A percentile compares a stretch with the other conserved stretches of the same genome.
Conservation (phyloP, 441 rosid genomes). For the Omphalea diandra region DNA sequence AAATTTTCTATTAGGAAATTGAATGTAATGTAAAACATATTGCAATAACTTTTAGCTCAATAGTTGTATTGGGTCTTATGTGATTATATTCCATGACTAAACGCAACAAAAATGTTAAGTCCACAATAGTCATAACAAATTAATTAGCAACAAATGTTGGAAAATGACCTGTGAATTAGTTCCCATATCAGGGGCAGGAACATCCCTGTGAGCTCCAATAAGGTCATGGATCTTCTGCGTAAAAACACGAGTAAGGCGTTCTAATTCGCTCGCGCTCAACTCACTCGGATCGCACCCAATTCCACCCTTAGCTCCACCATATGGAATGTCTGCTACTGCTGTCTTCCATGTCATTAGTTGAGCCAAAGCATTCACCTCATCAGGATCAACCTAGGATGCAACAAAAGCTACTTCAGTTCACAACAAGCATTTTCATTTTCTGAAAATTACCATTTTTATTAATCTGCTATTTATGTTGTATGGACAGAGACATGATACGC, state of each 20-base stretch:
- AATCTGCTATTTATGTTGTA: too few relatives aligned
- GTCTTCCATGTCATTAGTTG: conserved; percentile 99
- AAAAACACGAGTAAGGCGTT: conserved; percentile 91
- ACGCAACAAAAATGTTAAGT: too few relatives aligned
- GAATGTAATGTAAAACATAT: too few relatives aligned
- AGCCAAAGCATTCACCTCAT: conserved; percentile 97
- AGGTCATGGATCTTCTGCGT: conserved; percentile 97
- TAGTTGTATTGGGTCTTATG: too few relatives aligned
- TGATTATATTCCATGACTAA: too few relatives aligned
- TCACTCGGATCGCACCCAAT: conserved; percentile 85
- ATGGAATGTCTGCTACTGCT: conserved; percentile 94
- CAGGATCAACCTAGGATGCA: conserved; percentile 76
- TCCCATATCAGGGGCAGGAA: conserved; percentile 97
- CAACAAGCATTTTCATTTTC: not conserved
- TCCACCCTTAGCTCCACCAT: conserved; percentile 98
- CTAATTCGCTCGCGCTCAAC: conserved; percentile 65
- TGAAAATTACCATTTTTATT: not conserved
- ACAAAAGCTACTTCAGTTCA: conserved; percentile 38
- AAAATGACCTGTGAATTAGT: conserved; percentile 88
- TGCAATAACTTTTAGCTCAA: too few relatives aligned
- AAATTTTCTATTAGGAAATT: too few relatives aligned
- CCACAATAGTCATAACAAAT: too few relatives aligned
- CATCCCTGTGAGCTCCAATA: conserved; percentile 82
- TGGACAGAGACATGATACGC: too few relatives aligned
- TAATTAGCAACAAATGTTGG: too few relatives aligned